Base-by-base conservation (phyloP, 139 green algal genomes). In the Closterium sp. region DNA sequence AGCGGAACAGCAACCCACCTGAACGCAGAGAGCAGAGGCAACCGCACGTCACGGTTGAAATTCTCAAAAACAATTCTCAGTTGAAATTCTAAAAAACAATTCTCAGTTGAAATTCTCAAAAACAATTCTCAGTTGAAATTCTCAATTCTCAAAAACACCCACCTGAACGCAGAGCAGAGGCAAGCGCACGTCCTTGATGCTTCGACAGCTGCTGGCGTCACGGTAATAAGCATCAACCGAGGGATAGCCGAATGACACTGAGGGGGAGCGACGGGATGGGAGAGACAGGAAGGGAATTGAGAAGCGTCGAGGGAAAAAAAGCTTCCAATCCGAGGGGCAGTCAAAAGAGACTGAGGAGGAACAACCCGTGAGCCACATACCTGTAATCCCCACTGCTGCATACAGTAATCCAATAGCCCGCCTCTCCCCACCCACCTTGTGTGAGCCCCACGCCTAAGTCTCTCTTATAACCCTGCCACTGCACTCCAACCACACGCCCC, bases 161-260 rank as follows among this genome's bases (percentile, higher is more conserved):
- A 94, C 91, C 86, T 94, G 93, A 45, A 94, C 24, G 29, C 91
- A 94, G 73, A 95, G 38, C 22, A 96, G 92, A 34, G 94, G 94
- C 10, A 96, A 34, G 31, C 31, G 38, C 9, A 96, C 94, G 85
- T 96, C 30, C 27, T 9, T 19, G 9, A 96, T 93, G 28, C 19
- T 88, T 19, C 89, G 70, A 24, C 24, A 88, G 32, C 90, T 95
- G 85, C 94, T 91, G 27, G 91, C 92, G 1, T 90, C 79, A 22
- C n/a, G 28, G 88, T 96, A 96, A 89, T 96, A 96, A 0, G 95
- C 94, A 31, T 95, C 94, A 2, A 96, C 94, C 27, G 94, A 91
- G 17, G 45, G 21, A 31, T 93, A 96, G 21, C 94, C 94, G 42
- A 96, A 96, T 24, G 91, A 96, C 9, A 96, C 94, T 85, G 86